Evolutionary conservation across 164 flowering plant species (phyloP).

Genomic region (Stephania japonica): DNA sequence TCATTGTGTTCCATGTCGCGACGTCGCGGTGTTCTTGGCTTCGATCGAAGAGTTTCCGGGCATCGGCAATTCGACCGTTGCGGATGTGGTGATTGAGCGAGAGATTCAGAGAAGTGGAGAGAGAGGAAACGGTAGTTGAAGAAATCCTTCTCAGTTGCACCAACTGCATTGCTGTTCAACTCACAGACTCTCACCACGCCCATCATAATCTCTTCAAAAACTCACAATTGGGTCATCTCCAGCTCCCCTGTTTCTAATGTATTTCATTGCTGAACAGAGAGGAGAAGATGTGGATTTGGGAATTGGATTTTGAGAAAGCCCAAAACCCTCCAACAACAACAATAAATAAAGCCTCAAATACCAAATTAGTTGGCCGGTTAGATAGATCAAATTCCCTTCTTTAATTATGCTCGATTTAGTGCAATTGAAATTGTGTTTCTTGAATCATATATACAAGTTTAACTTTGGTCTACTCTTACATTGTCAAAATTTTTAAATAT

Average conservation of each 20-base stretch:
- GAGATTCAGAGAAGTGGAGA: conserved; percentile 20
- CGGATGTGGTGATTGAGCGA: conserved; percentile 23
- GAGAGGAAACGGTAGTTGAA: background rate
- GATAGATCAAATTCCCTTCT: too few species aligned
- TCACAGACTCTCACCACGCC: background rate
- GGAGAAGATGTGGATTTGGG: too few species aligned
- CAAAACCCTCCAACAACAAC: accelerated
- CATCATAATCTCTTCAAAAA: background rate
- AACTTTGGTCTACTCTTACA: too few species aligned
- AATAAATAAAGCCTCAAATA: too few species aligned
- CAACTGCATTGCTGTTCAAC: background rate
- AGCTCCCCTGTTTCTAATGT: too few species aligned
- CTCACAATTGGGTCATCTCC: background rate
- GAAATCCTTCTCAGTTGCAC: background rate
- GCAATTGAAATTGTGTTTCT: too few species aligned
- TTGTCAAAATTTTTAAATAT: too few species aligned
- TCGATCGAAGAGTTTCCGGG: conserved; percentile 38
- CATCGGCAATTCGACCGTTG: conserved; percentile 24
- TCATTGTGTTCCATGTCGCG: conserved; percentile 45
- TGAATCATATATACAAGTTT: too few species aligned
- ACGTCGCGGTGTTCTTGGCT: conserved; percentile 24
- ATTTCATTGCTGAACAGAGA: too few species aligned
- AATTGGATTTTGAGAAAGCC: too few species aligned
- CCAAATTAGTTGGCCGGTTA: too few species aligned
- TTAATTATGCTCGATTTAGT: too few species aligned